A percentile compares a stretch with the other conserved stretches of the same genome.
These are phyloP conservation scores for Fusarium nisikadoi DNA, from an alignment of 2,329 filamentous ascomycete species.

Conservation along the genomic window DNA sequence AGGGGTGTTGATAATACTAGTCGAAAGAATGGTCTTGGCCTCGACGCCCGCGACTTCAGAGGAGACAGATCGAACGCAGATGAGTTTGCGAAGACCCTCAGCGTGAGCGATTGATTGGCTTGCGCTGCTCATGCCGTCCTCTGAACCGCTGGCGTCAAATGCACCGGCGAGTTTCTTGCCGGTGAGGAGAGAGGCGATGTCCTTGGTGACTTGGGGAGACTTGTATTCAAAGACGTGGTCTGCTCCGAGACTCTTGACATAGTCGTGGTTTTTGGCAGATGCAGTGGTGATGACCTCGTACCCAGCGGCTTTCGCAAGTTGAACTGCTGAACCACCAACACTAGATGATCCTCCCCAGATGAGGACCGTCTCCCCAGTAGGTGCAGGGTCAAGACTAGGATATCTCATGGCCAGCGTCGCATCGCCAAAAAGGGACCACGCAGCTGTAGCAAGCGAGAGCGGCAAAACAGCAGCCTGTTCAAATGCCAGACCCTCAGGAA, in stretches of 20 bases:
- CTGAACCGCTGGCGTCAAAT: constrained; percentile 17
- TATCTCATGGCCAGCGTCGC: constrained; percentile 13
- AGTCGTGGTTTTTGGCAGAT: constrained; percentile 56
- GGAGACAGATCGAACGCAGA: constrained; percentile 11
- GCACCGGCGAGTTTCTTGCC: constrained; percentile 13
- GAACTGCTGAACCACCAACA: constrained; percentile 59
- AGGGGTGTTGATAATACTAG: constrained; percentile 16
- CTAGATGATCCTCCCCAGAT: constrained; percentile 62
- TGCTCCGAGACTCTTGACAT: constrained; percentile 57
- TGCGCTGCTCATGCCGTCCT: not conserved
- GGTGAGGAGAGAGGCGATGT: constrained; percentile 16
- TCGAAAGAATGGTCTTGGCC: constrained; percentile 7
- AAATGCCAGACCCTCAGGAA: constrained; percentile 34
- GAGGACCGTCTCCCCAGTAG: constrained; percentile 10
- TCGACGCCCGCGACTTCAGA: not conserved
- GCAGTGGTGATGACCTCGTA: constrained; percentile 58
- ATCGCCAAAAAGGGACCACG: constrained; percentile 36
- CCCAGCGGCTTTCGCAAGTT: constrained; percentile 56
- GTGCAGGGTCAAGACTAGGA: not conserved
- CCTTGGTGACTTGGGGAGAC: constrained; percentile 33
- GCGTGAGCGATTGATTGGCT: constrained; percentile 16
- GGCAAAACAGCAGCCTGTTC: constrained; percentile 37
- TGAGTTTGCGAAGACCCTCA: constrained; percentile 17
- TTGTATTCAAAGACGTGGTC: constrained; percentile 58
- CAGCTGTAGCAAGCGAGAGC: constrained; percentile 35